Conservation (phyloP, 1,284 basidiomycete species). For the Exobasidium cylindrosporum region DNA sequence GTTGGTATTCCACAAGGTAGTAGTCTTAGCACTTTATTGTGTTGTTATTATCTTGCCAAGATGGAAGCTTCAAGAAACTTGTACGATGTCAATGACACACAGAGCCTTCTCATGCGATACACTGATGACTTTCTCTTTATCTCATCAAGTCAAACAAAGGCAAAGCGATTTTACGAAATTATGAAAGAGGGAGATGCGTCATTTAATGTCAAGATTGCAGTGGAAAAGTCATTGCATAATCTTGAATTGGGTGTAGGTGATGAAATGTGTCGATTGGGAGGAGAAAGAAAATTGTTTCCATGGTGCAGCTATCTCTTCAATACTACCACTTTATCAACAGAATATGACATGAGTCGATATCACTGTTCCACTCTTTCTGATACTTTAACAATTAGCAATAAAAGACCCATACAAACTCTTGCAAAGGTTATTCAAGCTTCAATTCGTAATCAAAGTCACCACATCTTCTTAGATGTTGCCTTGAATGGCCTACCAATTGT, state of each 20-base stretch:
- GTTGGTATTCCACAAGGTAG: slow-evolving; percentile 96
- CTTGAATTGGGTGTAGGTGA: slow-evolving; percentile 58
- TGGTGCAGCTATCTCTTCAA: slow-evolving; percentile 50
- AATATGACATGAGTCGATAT: slow-evolving; percentile 38
- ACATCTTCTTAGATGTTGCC: slow-evolving; percentile 71
- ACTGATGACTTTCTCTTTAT: slow-evolving; percentile 93
- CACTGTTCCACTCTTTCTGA: slow-evolving; percentile 46
- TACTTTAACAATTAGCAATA: slow-evolving; percentile 51
- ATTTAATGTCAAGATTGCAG: slow-evolving; percentile 86
- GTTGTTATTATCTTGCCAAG: slow-evolving; percentile 78
- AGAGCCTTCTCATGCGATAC: slow-evolving; percentile 66
- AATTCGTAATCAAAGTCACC: slow-evolving; percentile 58
- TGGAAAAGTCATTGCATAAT: slow-evolving; percentile 83
- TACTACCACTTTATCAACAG: slow-evolving; percentile 33
- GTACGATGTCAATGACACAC: background rate
- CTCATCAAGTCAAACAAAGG: slow-evolving; percentile 68
- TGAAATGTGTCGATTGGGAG: background rate
- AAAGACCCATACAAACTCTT: background rate
- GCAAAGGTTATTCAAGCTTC: background rate
- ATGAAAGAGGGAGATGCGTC: slow-evolving; percentile 75
- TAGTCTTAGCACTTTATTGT: slow-evolving; percentile 80
- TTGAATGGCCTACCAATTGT: slow-evolving; percentile 63
- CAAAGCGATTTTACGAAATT: slow-evolving; percentile 68
- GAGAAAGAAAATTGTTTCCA: slow-evolving; percentile 28
- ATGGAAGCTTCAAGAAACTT: slow-evolving; percentile 67